Evolutionary conservation across 1,284 basidiomycete genomes (phyloP).

Genomic region (Heterobasidion occidentale): DNA sequence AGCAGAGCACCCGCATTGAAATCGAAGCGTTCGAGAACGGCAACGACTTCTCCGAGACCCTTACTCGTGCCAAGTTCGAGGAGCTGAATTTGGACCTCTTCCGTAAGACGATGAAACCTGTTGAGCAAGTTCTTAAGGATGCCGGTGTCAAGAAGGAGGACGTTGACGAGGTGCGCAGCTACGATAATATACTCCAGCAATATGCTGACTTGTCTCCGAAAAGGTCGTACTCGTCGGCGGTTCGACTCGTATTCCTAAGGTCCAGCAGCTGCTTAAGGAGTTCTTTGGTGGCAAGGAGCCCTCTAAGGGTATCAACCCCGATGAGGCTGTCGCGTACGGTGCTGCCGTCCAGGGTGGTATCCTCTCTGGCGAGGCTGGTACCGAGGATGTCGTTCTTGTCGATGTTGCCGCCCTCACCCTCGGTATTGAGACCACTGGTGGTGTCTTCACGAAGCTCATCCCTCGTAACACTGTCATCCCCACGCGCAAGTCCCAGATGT

Average conservation of each 20-base stretch:
- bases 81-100: constrained; percentile 98
- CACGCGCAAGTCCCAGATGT: constrained; percentile 96
- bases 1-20: constrained; percentile 68
- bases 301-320: constrained; percentile 86
- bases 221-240: constrained; percentile 89
- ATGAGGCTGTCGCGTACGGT: constrained; percentile 70
- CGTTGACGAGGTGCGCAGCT: constrained; percentile 70
- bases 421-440: constrained; percentile 98
- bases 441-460: constrained; percentile 97
- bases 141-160: constrained; percentile 97
- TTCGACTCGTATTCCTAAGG: constrained; percentile 98
- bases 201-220: too few species aligned
- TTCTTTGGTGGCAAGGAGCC: constrained; percentile 86
- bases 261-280: constrained; percentile 93
- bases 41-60: constrained; percentile 94
- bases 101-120: constrained; percentile 99
- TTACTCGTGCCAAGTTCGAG: constrained; percentile 98
- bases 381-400: constrained; percentile 85
- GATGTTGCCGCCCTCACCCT: constrained; percentile 93
- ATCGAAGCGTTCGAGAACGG: constrained; percentile 88
- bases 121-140: constrained; percentile 98
- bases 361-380: constrained; percentile 81
- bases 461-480: constrained; percentile 97
- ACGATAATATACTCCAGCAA: too few species aligned
- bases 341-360: constrained; percentile 82